Base-by-base conservation (phyloP, 2,329 filamentous ascomycete species). In the Teratosphaeria epicoccoides region DNA sequence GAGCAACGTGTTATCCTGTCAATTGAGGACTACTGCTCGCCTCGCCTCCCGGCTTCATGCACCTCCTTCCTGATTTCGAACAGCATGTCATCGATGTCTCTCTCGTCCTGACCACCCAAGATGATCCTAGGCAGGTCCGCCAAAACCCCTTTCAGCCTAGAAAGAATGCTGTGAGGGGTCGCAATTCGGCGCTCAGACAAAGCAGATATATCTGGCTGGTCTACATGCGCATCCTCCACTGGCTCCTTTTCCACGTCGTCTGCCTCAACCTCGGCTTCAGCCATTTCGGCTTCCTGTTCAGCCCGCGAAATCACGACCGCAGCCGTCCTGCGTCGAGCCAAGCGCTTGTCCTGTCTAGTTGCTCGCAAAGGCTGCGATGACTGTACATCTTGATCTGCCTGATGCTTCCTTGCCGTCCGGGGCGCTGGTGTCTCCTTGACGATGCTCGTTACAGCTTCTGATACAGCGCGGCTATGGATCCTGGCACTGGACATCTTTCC, bases 41-140 rank as follows among this genome's bases (percentile, higher is more conserved):
- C 49, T 17, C 55, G 48, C 37, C 53, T 43, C 7, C 47, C 82
- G 14, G 87, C 87, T 51, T 83, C 80, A 65, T 85, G 86, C 49
- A 90, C 76, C 66, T 85, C 82, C 56, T 79, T 76, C 66, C 86
- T 84, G 57, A 91, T 80, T 66, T 91, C 85, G 72, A 90, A 87
- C 64, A 93, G 75, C 60, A 88, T 71, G 63, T 90, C 84, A 63
- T 93, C 87, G 58, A 93, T 76, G 64, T 84, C 76, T 53, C 82
- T 77, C 49, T 88, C 79, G 55, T 87, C 82, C 10, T 79, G 74
- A 10, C 80, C 76, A 14, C 81, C 81, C 43, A 94, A 69, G 14
- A 78, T 73, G 22, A 82, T 74, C 24, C 70, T 71, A 50, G 76
- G 78, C 52, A 89, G 73, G 56, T 81, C 76, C 20, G 75, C 73